phyloP scores from a whole-genome alignment of 306 rosid species.

The Elaeagnus macrophylla region DNA sequence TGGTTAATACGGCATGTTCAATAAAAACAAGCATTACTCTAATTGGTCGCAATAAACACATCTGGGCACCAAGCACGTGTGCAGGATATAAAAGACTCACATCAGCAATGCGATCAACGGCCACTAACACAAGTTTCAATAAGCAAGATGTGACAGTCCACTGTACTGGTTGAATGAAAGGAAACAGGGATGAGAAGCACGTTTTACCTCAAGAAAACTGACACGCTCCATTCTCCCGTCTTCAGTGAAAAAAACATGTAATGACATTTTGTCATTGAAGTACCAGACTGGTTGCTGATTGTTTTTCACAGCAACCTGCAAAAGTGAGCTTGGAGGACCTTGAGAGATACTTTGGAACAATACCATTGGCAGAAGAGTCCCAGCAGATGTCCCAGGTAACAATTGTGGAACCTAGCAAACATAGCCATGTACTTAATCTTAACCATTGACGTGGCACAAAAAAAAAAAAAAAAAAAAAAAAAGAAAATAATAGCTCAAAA shows the following conservation, averaged over 20 bases:
- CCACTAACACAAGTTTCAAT: not conserved
- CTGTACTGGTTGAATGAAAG: not conserved
- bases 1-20: too few species aligned
- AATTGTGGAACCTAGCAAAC: constrained; percentile 61
- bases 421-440: constrained; percentile 1
- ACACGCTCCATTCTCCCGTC: constrained; percentile 98
- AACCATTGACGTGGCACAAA: constrained; percentile 12
- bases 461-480: not conserved
- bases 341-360: constrained; percentile 86
- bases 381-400: constrained; percentile 67
- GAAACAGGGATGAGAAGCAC: not conserved
- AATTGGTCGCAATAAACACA: too few species aligned
- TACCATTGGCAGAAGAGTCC: constrained; percentile 85
- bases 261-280: constrained; percentile 64
- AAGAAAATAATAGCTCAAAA: not conserved
- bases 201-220: constrained; percentile 75
- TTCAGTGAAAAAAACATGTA: constrained; percentile 73
- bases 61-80: too few species aligned
- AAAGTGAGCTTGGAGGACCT: constrained; percentile 87
- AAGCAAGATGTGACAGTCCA: not conserved
- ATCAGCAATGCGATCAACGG: not conserved
- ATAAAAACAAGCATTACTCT: too few species aligned
- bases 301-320: constrained; percentile 90
- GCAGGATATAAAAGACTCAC: too few species aligned
- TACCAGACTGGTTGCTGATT: constrained; percentile 94